These are phyloP conservation scores for Grigorovia yakushimaensis DNA, from an alignment of 805 yeast species.

Conservation along the genomic window DNA sequence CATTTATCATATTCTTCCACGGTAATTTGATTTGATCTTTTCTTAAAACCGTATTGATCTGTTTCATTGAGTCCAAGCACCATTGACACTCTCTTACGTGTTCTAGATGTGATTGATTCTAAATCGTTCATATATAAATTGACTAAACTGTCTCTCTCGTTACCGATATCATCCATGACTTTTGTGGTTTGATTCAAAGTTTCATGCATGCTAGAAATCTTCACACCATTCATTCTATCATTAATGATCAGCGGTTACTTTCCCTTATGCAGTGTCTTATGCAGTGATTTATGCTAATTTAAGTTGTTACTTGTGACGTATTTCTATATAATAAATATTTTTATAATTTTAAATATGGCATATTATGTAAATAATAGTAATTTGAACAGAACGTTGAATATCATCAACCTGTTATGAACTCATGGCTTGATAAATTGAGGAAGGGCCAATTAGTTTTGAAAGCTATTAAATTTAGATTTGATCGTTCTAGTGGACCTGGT, in stretches of 20 bases:
- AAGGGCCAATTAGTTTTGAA: conserved; percentile 22
- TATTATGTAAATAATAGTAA: too few relatives aligned
- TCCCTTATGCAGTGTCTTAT: too few relatives aligned
- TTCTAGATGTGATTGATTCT: background rate
- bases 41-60: conserved; percentile 85
- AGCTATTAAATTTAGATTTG: conserved; percentile 17
- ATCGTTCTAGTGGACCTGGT: conserved; percentile 72
- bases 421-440: conserved; percentile 37
- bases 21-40: conserved; percentile 47
- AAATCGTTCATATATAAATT: conserved; percentile 1
- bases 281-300: too few relatives aligned
- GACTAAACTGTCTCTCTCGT: conserved; percentile 1
- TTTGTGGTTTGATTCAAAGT: background rate
- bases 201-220: background rate
- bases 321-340: too few relatives aligned
- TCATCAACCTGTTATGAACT: conserved; percentile 1
- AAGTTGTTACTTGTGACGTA: too few relatives aligned
- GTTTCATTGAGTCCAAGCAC: conserved; percentile 20
- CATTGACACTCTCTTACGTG: background rate
- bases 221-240: background rate
- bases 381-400: too few relatives aligned
- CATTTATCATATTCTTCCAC: conserved; percentile 57
- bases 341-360: too few relatives aligned
- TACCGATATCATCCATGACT: background rate
- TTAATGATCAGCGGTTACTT: too few relatives aligned